Evolutionary conservation across 148 eudicot species (phyloP), one percentile per base, ranked within the genome.

Genomic region (Nepenthes mirabilis): DNA sequence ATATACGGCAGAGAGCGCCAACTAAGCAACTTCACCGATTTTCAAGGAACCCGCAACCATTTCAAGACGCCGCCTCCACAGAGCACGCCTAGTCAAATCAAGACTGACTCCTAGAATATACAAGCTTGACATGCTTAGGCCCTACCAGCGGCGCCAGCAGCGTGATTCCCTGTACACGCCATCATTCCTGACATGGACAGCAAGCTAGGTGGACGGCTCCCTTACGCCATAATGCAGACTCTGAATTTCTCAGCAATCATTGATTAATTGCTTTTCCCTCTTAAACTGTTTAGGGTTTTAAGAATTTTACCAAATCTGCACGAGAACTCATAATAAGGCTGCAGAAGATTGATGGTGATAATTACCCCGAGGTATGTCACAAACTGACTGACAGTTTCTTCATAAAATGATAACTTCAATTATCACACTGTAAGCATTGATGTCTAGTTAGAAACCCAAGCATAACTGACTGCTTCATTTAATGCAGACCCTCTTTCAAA

Each of bases 261-360:
- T 14, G 43, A 7, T 8, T 43, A 33, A 50, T 32, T 37, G 23
- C 43, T 11, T 49, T 14, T 64, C 11, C 37, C 34, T 12, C 63
- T 11, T 36, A 9, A 37, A 48, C 62, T 56, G 54, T 61, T 59
- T 62, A 91, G 96, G 96, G 96, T 36, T 57, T 91, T 48, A 88
- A 88, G 74, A 85, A 78, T 45, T 87, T 91, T 72, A 88, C 75
- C 52, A 88, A 91, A 65, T 62, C 90, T 57, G 96, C 96, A 6
- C 77, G 97, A 67, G 94, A 88, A 6, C 94, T 91, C 72, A 69
- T 91, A 54, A 82, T 70, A 52, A 79, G 86, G 56, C 78, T 91
- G 60, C 97, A 91, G 72, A 85, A 74, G 72, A 77, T 91, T 63
- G 97, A 91, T 69, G 83, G 97, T 60, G 86, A 91, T 70, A 91